Percentiles rank a stretch among this genome's conserved stretches.
phyloP scores from a whole-genome alignment of 148 eudicot genomes.

The Rhododendron ferrugineum region DNA sequence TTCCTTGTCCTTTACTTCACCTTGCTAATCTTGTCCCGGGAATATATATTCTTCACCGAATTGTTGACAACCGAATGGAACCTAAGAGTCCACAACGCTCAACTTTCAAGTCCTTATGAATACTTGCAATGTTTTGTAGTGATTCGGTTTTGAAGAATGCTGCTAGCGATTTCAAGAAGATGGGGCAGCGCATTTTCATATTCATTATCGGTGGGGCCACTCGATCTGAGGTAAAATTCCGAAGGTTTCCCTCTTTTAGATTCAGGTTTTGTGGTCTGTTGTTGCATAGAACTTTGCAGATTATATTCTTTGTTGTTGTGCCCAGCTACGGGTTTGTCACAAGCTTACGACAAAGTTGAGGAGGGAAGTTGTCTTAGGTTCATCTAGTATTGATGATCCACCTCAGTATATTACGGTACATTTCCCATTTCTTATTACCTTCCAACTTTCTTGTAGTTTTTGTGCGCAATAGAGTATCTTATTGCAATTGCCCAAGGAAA shows the following conservation, averaged over 20 bases:
- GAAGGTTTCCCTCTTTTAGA: background rate
- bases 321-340: slow-evolving; percentile 85
- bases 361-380: slow-evolving; percentile 85
- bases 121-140: slow-evolving; percentile 32
- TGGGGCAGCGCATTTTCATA: slow-evolving; percentile 84
- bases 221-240: slow-evolving; percentile 77
- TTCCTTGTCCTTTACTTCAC: background rate
- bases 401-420: slow-evolving; percentile 71
- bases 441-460: background rate
- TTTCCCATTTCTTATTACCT: background rate
- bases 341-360: slow-evolving; percentile 82
- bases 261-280: slow-evolving; percentile 1
- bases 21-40: background rate
- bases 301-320: slow-evolving; percentile 16
- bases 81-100: background rate
- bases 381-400: slow-evolving; percentile 89
- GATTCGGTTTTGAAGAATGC: slow-evolving; percentile 58
- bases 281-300: background rate
- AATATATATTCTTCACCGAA: background rate
- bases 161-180: slow-evolving; percentile 62
- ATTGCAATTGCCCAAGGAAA: background rate
- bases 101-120: background rate
- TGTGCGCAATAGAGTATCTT: background rate
- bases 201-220: slow-evolving; percentile 95
- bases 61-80: background rate